Conservation (phyloP, 208 protist genomes). For the Trypanosoma avium region DNA sequence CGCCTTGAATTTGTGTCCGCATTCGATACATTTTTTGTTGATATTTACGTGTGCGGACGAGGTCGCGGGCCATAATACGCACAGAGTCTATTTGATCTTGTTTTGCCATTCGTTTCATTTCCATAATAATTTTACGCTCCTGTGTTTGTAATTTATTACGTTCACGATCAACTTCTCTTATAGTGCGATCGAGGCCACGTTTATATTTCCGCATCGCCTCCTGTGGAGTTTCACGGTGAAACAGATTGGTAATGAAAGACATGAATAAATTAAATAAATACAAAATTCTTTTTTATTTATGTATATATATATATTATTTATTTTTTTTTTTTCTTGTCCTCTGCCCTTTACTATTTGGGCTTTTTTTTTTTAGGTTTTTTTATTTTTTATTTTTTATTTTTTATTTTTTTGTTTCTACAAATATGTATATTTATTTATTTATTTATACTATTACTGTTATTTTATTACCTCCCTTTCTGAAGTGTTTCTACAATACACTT, state of each 20-base stretch:
- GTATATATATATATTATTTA: not conserved
- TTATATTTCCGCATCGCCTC: slow-evolving; percentile 97
- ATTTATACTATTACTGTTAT: too few relatives aligned
- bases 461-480: too few relatives aligned
- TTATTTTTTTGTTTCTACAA: too few relatives aligned
- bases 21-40: slow-evolving; percentile 97
- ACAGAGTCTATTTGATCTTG: slow-evolving; percentile 95
- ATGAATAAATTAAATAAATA: slow-evolving; percentile 8
- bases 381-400: too few relatives aligned
- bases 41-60: slow-evolving; percentile 96
- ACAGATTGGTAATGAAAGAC: slow-evolving; percentile 52
- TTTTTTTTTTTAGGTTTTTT: too few relatives aligned
- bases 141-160: slow-evolving; percentile 91
- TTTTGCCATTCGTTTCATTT: slow-evolving; percentile 97
- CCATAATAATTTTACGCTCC: slow-evolving; percentile 96
- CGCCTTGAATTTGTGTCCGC: slow-evolving; percentile 96
- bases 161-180: slow-evolving; percentile 97
- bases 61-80: slow-evolving; percentile 97
- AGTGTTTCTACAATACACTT: too few relatives aligned
- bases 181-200: slow-evolving; percentile 91
- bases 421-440: too few relatives aligned
- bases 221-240: slow-evolving; percentile 86
- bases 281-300: not conserved
- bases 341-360: too few relatives aligned
- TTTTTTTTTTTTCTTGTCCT: not conserved